Evolutionary conservation across 148 eudicot species (phyloP), one percentile per base, ranked within the genome.

Genomic region (Chenopodium formosanum): DNA sequence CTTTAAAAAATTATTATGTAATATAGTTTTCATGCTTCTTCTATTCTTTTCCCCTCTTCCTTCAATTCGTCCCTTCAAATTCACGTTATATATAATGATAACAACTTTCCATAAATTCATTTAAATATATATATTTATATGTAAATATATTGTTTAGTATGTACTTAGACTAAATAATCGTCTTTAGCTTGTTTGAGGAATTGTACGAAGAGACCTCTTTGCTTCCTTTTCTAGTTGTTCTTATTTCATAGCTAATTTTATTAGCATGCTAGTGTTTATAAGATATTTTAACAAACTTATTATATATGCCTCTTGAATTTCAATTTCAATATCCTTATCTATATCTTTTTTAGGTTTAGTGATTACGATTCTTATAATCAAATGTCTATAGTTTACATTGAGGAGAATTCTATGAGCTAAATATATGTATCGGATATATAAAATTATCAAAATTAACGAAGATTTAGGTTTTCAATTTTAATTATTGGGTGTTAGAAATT

Each of bases 1-100:
- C 60, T 69, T 78, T n/a, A n/a, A 1, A 20, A 66, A 31, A 20
- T 53, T 69, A 11, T 50, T 78, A 29, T 62, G 60, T 11, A 19
- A 25, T 14, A 16, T 19, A 46, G 53, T 29, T 74, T 70, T 11
- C 32, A 60, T 73, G 66, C 71, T 48, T 73, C 65, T 50, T 70
- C 56, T 32, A 56, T 82, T 77, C 53, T 48, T 64, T 60, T n/a
- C 79, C 16, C 22, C 56, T 34, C 75, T 47, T 63, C 8, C 78
- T 82, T 78, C 60, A 53, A 53, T 53, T 53, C 44, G 10, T 74
- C 62, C 68, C 86, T 83, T 79, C 79, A 80, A 84, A 31, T 76
- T 80, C 67, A 80, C 85, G 85, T 73, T 48, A 73, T 34, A 83
- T 53, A 70, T 73, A 58, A 72, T 53, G 47, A 78, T 58, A 34